Conservation (phyloP, 2,329 filamentous ascomycete genomes). For the Penicillium freii region DNA sequence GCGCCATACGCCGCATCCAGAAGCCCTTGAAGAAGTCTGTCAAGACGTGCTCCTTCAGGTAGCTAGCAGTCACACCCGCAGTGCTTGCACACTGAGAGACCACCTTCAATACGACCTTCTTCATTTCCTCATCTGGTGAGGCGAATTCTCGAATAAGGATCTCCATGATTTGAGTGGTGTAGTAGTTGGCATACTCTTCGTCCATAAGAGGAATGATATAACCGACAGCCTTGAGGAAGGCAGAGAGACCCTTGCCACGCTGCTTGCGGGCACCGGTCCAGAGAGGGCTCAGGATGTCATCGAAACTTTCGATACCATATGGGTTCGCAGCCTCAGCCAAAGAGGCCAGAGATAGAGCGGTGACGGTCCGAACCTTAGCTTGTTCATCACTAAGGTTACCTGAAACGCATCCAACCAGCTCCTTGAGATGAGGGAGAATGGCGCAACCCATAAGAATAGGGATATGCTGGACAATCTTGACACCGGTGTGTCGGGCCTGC, state of each 20-base stretch:
- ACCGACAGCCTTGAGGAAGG: constrained; percentile 94
- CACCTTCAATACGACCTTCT: constrained; percentile 97
- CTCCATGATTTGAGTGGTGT: constrained; percentile 98
- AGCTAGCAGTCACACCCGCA: constrained; percentile 89
- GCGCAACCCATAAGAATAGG: constrained; percentile 98
- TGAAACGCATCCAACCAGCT: constrained; percentile 91
- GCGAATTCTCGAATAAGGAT: constrained; percentile 94
- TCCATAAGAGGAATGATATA: constrained; percentile 99
- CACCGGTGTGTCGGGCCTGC: constrained; percentile 95
- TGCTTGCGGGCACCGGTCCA: constrained; percentile 97
- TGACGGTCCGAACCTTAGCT: constrained; percentile 95
- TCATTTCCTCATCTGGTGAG: constrained; percentile 98
- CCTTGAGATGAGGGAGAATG: constrained; percentile 90
- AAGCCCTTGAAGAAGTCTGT: constrained; percentile 98
- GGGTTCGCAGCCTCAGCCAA: constrained; percentile 94
- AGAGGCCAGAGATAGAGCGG: constrained; percentile 89
- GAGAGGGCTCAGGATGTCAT: constrained; percentile 92
- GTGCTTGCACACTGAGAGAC: constrained; percentile 94
- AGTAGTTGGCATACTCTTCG: constrained; percentile 99
- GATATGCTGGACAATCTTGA: constrained; percentile 99
- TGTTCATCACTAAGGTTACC: constrained; percentile 97
- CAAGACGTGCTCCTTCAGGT: constrained; percentile 91
- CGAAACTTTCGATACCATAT: constrained; percentile 98
- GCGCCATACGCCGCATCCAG: constrained; percentile 94
- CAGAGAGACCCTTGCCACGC: constrained; percentile 90